Conservation (phyloP, 2,329 filamentous ascomycete genomes). For the Monosporascus sp. region DNA sequence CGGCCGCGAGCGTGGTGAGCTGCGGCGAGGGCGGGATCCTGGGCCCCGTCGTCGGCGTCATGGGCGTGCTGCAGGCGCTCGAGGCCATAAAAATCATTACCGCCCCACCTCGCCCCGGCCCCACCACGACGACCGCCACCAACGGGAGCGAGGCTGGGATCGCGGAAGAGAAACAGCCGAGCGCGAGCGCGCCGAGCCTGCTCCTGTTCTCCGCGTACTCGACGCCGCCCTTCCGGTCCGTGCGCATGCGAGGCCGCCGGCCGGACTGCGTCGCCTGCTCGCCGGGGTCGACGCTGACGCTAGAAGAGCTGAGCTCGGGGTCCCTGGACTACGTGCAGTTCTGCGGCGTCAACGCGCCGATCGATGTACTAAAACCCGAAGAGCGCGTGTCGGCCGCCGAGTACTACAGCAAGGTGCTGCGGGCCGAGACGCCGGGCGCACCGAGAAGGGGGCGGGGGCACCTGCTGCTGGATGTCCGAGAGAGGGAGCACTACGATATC, state of each 20-base stretch:
- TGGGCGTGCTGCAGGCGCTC: constrained; percentile 88
- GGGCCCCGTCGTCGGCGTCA: constrained; percentile 85
- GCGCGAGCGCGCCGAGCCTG: constrained; percentile 25
- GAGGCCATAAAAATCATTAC: constrained; percentile 83
- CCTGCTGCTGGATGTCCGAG: constrained; percentile 75
- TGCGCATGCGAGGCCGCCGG: constrained; percentile 66
- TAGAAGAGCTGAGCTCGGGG: constrained; percentile 56
- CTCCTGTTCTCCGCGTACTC: constrained; percentile 45
- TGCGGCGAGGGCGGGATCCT: constrained; percentile 92
- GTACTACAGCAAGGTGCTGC: constrained; percentile 39
- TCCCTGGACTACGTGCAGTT: constrained; percentile 81
- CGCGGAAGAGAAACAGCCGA: constrained; percentile 8
- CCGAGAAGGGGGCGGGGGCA: constrained; percentile 28
- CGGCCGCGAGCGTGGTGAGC: constrained; percentile 72
- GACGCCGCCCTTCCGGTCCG: constrained; percentile 58
- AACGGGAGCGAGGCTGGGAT: constrained; percentile 12
- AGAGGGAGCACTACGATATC: constrained; percentile 78
- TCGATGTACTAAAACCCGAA: constrained; percentile 51
- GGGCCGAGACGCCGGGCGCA: neutral
- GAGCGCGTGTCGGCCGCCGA: constrained; percentile 64
- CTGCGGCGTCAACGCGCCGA: constrained; percentile 60
- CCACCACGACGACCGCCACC: constrained; percentile 8
- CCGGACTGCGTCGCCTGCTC: constrained; percentile 74
- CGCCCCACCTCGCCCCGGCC: constrained; percentile 8
- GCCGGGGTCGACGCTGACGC: constrained; percentile 53